These are phyloP conservation scores for Talaromyces verruculosus DNA, from an alignment of 2,329 filamentous ascomycete species.

Conservation along the genomic window DNA sequence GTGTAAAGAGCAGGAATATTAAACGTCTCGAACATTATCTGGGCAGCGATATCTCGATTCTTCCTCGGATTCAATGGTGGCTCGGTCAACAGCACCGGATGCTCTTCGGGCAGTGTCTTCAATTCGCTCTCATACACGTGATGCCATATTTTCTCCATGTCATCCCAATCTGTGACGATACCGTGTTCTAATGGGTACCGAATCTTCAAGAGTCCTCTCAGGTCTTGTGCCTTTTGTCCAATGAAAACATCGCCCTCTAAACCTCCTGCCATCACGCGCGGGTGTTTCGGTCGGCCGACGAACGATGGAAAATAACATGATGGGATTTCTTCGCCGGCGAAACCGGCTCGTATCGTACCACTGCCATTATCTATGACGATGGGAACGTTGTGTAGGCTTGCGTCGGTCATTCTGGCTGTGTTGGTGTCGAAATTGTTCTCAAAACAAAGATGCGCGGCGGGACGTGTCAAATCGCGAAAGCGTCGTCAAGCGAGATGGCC, in stretches of 20 bases:
- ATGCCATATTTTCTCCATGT: slow-evolving; percentile 62
- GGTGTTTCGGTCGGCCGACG: slow-evolving; percentile 92
- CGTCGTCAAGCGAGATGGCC: not conserved
- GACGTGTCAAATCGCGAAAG: slow-evolving; percentile 20
- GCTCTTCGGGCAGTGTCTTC: slow-evolving; percentile 97
- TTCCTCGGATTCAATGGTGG: slow-evolving; percentile 91
- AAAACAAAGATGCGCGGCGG: slow-evolving; percentile 18
- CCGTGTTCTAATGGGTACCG: slow-evolving; percentile 94
- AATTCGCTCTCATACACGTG: slow-evolving; percentile 95
- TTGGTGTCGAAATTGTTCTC: slow-evolving; percentile 16
- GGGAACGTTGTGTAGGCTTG: slow-evolving; percentile 84
- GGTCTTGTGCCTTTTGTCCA: slow-evolving; percentile 83
- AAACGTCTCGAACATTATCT: slow-evolving; percentile 98
- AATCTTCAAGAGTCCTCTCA: slow-evolving; percentile 92
- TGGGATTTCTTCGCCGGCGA: slow-evolving; percentile 91
- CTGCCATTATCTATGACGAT: slow-evolving; percentile 99
- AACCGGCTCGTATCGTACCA: slow-evolving; percentile 93
- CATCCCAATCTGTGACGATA: slow-evolving; percentile 68
- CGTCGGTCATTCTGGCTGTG: slow-evolving; percentile 58
- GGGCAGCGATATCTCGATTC: slow-evolving; percentile 93
- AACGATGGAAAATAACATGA: slow-evolving; percentile 98
- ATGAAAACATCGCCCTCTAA: slow-evolving; percentile 97
- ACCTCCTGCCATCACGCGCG: slow-evolving; percentile 91
- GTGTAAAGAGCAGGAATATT: slow-evolving; percentile 96
- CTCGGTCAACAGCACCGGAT: slow-evolving; percentile 94